Conservation (phyloP, 2,329 filamentous ascomycete genomes). For the Fusarium xylarioides region DNA sequence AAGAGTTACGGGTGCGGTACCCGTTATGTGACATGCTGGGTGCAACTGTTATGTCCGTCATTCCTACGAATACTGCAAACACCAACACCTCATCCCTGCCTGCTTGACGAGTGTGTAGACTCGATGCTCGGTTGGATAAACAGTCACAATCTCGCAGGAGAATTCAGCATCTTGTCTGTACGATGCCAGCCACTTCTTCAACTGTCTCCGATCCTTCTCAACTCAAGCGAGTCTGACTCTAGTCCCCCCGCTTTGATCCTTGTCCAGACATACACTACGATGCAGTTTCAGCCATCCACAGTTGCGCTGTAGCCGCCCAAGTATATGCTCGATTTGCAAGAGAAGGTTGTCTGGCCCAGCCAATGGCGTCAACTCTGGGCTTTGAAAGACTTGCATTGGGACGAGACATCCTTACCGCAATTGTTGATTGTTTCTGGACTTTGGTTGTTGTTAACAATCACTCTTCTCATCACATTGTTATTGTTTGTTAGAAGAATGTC, state of each 20-base stretch:
- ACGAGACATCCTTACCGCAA: constrained; percentile 8
- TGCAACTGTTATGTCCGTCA: constrained; percentile 13
- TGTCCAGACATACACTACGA: constrained; percentile 18
- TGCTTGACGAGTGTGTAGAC: constrained; percentile 8
- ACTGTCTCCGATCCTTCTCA: background rate
- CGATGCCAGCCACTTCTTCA: background rate
- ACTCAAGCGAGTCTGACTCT: background rate
- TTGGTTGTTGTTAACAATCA: background rate
- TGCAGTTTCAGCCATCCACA: constrained; percentile 33
- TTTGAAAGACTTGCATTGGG: background rate
- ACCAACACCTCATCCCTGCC: background rate
- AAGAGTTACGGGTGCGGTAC: background rate
- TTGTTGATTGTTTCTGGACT: constrained; percentile 4
- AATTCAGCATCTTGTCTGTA: background rate
- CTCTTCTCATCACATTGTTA: background rate
- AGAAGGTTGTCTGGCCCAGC: constrained; percentile 17
- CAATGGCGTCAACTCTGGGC: constrained; percentile 12
- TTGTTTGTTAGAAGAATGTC: background rate
- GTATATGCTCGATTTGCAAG: constrained; percentile 11
- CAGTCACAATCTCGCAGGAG: background rate
- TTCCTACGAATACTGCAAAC: constrained; percentile 17
- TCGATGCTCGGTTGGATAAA: background rate
- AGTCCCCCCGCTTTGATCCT: constrained; percentile 13
- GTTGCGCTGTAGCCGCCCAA: constrained; percentile 38
- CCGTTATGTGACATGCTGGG: background rate